Evolutionary conservation across 192 early-diverging fungal genomes (phyloP).

Genomic region (Coemansia sp.): DNA sequence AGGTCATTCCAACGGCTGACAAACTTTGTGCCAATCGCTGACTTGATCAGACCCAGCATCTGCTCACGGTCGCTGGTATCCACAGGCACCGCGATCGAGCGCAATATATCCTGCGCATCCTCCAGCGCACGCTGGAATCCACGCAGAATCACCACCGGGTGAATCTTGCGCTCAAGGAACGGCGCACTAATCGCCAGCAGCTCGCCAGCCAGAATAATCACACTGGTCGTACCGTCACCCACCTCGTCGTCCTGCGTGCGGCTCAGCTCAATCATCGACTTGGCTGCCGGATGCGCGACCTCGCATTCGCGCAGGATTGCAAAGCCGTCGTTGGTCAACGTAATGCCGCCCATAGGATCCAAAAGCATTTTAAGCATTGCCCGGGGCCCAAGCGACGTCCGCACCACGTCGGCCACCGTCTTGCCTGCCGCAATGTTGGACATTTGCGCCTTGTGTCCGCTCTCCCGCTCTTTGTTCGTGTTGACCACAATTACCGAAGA

Average conservation of each 20-base stretch:
- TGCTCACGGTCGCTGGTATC: conserved; percentile 79
- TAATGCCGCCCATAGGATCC: conserved; percentile 99
- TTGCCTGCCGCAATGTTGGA: conserved; percentile 98
- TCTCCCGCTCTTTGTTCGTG: conserved; percentile 90
- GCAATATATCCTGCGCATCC: conserved; percentile 82
- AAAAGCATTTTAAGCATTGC: conserved; percentile 99
- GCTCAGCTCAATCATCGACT: conserved; percentile 98
- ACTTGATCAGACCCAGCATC: conserved; percentile 91
- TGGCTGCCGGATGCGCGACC: conserved; percentile 99
- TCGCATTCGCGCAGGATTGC: conserved; percentile 98
- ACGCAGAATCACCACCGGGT: conserved; percentile 94
- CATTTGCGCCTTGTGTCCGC: conserved; percentile 93
- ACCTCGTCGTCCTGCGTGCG: conserved; percentile 99
- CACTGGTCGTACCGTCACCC: conserved; percentile 97
- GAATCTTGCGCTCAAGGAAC: conserved; percentile 95
- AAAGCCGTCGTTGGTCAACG: conserved; percentile 98
- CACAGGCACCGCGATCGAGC: conserved; percentile 80
- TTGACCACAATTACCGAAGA: conserved; percentile 88
- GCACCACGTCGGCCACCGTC: conserved; percentile 97
- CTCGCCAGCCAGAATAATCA: conserved; percentile 98
- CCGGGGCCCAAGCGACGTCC: conserved; percentile 95
- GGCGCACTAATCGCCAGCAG: conserved; percentile 87
- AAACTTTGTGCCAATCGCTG: conserved; percentile 96
- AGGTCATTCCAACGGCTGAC: conserved; percentile 93
- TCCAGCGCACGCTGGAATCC: conserved; percentile 93